Evolutionary conservation across 2,329 filamentous ascomycete species (phyloP), one percentile per base, ranked within the genome.

Genomic region (Ilyonectria destructans): DNA sequence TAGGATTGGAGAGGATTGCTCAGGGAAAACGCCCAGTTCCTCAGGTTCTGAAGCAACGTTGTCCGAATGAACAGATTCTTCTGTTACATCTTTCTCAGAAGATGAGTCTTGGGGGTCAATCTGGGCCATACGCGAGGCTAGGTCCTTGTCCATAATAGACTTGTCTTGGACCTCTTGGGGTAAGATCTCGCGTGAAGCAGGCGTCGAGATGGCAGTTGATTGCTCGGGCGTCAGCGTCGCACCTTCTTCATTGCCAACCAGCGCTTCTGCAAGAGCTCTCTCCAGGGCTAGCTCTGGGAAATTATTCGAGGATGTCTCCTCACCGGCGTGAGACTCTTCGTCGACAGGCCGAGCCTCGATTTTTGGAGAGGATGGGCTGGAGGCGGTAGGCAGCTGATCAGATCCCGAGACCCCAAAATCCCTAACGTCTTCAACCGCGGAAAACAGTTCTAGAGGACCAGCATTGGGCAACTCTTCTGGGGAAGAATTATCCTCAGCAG

Each of bases 331-430:
- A 37, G 58, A 64, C 23, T 49, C 59, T 26, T 57, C 37, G 6
- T 58, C n/a, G 29, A 19, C 48, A 26, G 29, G 33, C 23, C 37
- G 40, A 29, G 43, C 19, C 40, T 62, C 52, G n/a, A 59, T 45
- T 48, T 59, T 45, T 21, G 59, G 59, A 21, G 60, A 58, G 21
- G 52, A 26, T 56, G 59, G 57, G 43, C 71, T 56, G n/a, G 60
- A 23, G 19, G 48, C 29, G 8, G 17, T 10, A 21, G 19, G 49
- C 37, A 58, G 52, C 17, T 31, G 17, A 21, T 21, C 56, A 12
- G n/a, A 21, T 15, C 46, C 49, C 10, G 48, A 29, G 15, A 31
- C 19, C 15, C n/a, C 61, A 33, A 43, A 33, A 37, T 43, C 43
- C 13, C n/a, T 26, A 19, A 35, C 35, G n/a, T 37, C 55, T n/a